phyloP scores from a whole-genome alignment of 345 rosid species.

The Raphanus raphanistrum region DNA sequence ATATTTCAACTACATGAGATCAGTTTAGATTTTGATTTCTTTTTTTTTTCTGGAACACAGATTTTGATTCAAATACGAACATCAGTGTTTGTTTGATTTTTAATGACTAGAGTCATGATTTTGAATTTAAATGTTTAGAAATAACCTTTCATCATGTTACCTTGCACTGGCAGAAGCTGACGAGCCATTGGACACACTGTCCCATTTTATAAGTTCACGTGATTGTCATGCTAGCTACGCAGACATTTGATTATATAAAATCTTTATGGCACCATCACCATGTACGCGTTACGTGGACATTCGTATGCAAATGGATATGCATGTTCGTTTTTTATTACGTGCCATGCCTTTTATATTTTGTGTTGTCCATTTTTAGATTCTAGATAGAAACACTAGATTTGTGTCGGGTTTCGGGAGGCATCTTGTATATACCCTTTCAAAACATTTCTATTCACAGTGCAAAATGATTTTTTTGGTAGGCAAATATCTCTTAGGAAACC shows the following conservation, averaged over 20 bases:
- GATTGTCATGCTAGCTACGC: constrained; percentile 29
- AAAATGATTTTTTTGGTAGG: constrained; percentile 12
- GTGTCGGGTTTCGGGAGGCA: constrained; percentile 17
- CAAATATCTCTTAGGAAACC: not conserved
- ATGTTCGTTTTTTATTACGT: constrained; percentile 14
- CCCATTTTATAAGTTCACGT: constrained; percentile 28
- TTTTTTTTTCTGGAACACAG: too few species aligned
- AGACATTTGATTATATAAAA: not conserved
- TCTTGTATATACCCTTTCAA: not conserved
- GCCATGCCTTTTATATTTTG: constrained; percentile 8
- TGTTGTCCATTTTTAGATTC: constrained; percentile 19
- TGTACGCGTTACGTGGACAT: constrained; percentile 11
- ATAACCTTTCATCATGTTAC: not conserved
- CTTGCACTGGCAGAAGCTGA: not conserved
- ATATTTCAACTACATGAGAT: not conserved
- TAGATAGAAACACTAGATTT: constrained; percentile 15
- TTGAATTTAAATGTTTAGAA: not conserved
- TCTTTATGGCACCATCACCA: not conserved
- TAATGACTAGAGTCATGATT: not conserved
- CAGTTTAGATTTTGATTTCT: not conserved
- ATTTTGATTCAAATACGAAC: not conserved
- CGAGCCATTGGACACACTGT: constrained; percentile 22
- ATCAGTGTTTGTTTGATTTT: not conserved
- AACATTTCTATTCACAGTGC: not conserved
- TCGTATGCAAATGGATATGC: constrained; percentile 32